A percentile compares a stretch with the other conserved stretches of the same genome.
phyloP scores from a whole-genome alignment of 306 rosid genomes.

The Erythrophleum fordii region DNA sequence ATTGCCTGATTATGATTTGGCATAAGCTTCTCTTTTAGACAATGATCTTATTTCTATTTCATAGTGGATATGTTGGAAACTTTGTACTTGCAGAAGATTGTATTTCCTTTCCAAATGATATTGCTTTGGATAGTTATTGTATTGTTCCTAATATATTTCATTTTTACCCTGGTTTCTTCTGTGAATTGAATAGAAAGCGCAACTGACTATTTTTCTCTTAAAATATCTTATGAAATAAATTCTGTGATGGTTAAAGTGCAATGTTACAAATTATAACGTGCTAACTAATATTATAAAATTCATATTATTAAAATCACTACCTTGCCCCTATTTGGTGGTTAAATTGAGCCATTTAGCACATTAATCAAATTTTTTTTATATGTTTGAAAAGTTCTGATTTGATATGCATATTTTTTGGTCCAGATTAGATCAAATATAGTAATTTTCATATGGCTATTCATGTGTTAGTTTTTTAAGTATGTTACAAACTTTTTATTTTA shows the following conservation, averaged over 20 bases:
- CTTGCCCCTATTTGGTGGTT: neutral
- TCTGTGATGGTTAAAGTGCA: neutral
- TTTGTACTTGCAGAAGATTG: neutral
- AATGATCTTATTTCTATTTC: slow-evolving; percentile 9
- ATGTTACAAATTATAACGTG: neutral
- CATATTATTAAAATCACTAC: neutral
- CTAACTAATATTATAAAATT: neutral
- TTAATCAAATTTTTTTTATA: neutral
- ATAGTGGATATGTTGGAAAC: slow-evolving; percentile 4
- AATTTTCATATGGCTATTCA: neutral
- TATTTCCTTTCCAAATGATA: slow-evolving; percentile 25
- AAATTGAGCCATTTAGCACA: neutral
- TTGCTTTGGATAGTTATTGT: slow-evolving; percentile 23
- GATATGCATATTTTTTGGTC: slow-evolving; percentile 26
- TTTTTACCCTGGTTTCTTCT: neutral
- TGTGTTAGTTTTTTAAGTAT: neutral
- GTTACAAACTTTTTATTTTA: slow-evolving; percentile 6
- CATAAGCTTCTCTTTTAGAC: slow-evolving; percentile 33
- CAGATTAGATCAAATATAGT: slow-evolving; percentile 2
- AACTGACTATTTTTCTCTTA: neutral
- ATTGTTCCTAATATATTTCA: neutral
- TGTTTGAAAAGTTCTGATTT: slow-evolving; percentile 16
- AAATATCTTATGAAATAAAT: slow-evolving; percentile 14
- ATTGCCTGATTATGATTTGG: neutral
- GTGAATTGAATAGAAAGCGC: slow-evolving; percentile 13